These are phyloP conservation scores for Xerocomus nothofagi DNA, from an alignment of 1,284 basidiomycete species.

Conservation along the genomic window DNA sequence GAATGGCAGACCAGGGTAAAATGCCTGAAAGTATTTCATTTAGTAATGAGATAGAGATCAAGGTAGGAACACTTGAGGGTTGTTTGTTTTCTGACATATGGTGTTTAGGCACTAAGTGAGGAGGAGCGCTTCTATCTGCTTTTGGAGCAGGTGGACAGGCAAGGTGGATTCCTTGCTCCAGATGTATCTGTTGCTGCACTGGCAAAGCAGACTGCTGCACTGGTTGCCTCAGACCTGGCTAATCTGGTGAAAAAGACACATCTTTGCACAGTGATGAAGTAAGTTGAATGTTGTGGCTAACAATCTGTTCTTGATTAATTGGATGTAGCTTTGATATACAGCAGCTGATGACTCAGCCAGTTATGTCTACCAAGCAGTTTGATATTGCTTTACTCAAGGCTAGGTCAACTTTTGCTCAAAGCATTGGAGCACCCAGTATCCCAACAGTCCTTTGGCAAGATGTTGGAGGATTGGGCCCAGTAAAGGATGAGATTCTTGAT, in stretches of 20 bases:
- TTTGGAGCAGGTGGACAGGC: slow-evolving; percentile 13
- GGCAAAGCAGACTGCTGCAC: slow-evolving; percentile 89
- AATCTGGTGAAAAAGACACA: slow-evolving; percentile 70
- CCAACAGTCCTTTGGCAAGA: slow-evolving; percentile 98
- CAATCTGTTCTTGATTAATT: neutral
- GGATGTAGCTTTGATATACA: slow-evolving; percentile 5
- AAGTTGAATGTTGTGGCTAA: slow-evolving; percentile 1
- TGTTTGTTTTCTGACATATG: slow-evolving; percentile 9
- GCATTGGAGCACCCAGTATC: slow-evolving; percentile 95
- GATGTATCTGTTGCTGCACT: slow-evolving; percentile 78
- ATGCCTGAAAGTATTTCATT: slow-evolving; percentile 76
- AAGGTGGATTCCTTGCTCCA: slow-evolving; percentile 49
- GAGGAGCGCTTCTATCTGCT: slow-evolving; percentile 55
- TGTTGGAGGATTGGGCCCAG: slow-evolving; percentile 86
- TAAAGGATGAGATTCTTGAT: slow-evolving; percentile 94
- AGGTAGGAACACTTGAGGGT: slow-evolving; percentile 46
- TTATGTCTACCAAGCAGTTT: slow-evolving; percentile 59
- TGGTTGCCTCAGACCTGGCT: slow-evolving; percentile 83
- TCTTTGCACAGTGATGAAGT: slow-evolving; percentile 59
- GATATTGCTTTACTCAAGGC: slow-evolving; percentile 75
- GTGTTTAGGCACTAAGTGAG: slow-evolving; percentile 76
- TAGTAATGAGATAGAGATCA: slow-evolving; percentile 83
- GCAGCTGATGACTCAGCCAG: slow-evolving; percentile 1
- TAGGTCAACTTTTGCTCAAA: slow-evolving; percentile 83
- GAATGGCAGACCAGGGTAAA: slow-evolving; percentile 68